Base-by-base conservation (phyloP, 345 rosid genomes). In the Aethionema arabicum region DNA sequence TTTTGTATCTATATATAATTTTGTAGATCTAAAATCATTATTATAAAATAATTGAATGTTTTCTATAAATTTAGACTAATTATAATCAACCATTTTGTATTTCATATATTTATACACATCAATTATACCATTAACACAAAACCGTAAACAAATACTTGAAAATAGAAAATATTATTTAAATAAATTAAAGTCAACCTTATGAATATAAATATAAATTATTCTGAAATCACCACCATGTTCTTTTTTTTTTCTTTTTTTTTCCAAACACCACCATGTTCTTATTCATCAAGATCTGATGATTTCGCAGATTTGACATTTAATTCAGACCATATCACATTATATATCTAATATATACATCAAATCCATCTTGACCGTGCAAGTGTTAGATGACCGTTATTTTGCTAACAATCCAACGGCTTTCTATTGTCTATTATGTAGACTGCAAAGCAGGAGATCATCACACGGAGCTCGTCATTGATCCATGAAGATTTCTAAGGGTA, bases 181-280 rank as follows among this genome's bases (percentile, higher is more conserved):
- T 11, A 38, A 11, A 2, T 31, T 6, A 33, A 63, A 64, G 60
- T 64, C 60, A 52, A 43, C 51, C 48, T 32, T 27, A n/a, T n/a
- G n/a, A n/a, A n/a, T n/a, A n/a, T n/a, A n/a, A n/a, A n/a, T n/a
- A n/a, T 15, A 40, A 12, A 6, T 49, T 21, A 21, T 36, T 35
- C 33, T 33, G 32, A 32, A 32, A 44, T 15, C 10, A 27, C 49
- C 11, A 27, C n/a, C n/a, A n/a, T n/a, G n/a, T n/a, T n/a, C n/a
- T n/a, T n/a, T n/a, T n/a, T n/a, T n/a, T n/a, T n/a, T n/a, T n/a
- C n/a, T n/a, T n/a, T n/a, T n/a, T n/a, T n/a, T n/a, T n/a, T n/a
- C n/a, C n/a, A n/a, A n/a, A n/a, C n/a, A n/a, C n/a, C n/a, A n/a
- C 11, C 47, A 38, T 37, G 33, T 55, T 55, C 8, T 21, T 38